These are phyloP conservation scores for Chaetomium fimeti DNA, from an alignment of 495 filamentous ascomycete species.

Conservation along the genomic window DNA sequence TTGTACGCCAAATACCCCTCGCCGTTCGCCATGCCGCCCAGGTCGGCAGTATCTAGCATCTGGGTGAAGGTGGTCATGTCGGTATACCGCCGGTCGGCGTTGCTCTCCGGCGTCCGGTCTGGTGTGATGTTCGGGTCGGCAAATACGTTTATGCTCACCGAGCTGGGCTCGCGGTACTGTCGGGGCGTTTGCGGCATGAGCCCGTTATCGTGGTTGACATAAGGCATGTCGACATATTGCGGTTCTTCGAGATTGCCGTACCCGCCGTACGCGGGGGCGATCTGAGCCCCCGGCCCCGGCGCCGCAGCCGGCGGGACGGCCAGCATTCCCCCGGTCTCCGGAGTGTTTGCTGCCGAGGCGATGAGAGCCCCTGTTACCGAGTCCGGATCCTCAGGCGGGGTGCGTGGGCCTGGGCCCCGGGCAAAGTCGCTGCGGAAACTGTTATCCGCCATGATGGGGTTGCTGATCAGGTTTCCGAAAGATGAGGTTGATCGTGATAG, in stretches of 20 bases:
- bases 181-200: constrained; percentile 29
- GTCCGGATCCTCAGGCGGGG: not conserved
- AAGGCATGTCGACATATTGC: constrained; percentile 19
- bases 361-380: constrained; percentile 12
- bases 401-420: constrained; percentile 12
- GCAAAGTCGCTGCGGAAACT: constrained; percentile 41
- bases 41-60: constrained; percentile 56
- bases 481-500: constrained; percentile 46
- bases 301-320: not conserved
- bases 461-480: constrained; percentile 49
- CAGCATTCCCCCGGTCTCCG: not conserved
- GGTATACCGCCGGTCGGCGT: constrained; percentile 23
- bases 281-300: constrained; percentile 7
- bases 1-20: constrained; percentile 38
- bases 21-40: constrained; percentile 51
- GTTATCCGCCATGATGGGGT: constrained; percentile 42
- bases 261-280: constrained; percentile 24
- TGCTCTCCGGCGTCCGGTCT: constrained; percentile 19
- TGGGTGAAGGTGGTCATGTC: constrained; percentile 61
- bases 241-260: constrained; percentile 21
- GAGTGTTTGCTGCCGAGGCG: constrained; percentile 11
- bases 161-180: constrained; percentile 52
- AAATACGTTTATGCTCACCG: constrained; percentile 69
- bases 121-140: constrained; percentile 55
- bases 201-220: constrained; percentile 19